phyloP scores from a whole-genome alignment of 2,329 filamentous ascomycete genomes.

The Colletotrichum lupini region DNA sequence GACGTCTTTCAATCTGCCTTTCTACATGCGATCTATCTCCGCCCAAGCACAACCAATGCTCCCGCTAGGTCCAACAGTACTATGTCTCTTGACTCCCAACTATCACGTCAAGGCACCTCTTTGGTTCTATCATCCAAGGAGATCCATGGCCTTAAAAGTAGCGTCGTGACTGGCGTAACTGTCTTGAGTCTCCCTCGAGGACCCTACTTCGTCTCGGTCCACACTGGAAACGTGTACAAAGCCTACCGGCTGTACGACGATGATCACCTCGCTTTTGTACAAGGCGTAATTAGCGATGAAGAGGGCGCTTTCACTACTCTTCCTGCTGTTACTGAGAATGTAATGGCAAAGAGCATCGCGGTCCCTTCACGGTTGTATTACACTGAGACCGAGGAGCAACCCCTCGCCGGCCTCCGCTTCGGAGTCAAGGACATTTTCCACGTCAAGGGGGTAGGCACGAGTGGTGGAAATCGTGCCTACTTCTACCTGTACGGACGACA shows the following conservation, averaged over 20 bases:
- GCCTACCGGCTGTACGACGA: conserved; percentile 34
- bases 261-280: conserved; percentile 20
- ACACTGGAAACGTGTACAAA: conserved; percentile 28
- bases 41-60: neutral
- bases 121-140: neutral
- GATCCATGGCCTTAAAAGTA: neutral
- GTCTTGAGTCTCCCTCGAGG: conserved; percentile 20
- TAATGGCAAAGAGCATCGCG: conserved; percentile 25
- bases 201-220: conserved; percentile 29
- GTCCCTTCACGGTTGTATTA: conserved; percentile 65
- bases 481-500: conserved; percentile 60
- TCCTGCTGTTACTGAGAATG: conserved; percentile 8
- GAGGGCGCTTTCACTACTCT: conserved; percentile 6
- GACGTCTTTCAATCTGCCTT: conserved; percentile 44
- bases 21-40: conserved; percentile 39
- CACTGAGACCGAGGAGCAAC: conserved; percentile 49
- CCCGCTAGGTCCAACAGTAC: neutral
- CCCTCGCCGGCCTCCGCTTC: conserved; percentile 61
- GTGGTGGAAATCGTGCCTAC: conserved; percentile 65
- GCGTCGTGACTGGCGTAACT: neutral
- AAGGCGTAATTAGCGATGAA: conserved; percentile 4
- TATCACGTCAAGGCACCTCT: neutral
- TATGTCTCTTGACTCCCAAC: neutral
- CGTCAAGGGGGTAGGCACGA: conserved; percentile 61
- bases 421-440: conserved; percentile 70